Evolutionary conservation across 768 basidiomycete genomes (phyloP).

Genomic region (Tremella yokohamensis): DNA sequence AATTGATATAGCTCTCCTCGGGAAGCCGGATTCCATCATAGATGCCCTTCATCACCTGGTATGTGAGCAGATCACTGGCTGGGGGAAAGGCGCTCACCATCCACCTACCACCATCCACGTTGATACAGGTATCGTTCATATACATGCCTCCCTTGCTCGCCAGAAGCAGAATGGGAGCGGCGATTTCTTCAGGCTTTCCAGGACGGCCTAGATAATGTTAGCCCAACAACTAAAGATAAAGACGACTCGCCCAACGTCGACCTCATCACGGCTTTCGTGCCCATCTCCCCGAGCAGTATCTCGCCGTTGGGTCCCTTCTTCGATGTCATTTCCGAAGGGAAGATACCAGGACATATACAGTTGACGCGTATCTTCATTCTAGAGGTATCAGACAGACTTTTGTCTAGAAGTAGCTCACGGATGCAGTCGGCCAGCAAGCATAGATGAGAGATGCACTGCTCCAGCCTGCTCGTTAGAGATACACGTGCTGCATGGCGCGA

Average conservation of each 20-base stretch:
- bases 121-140: constrained; percentile 32
- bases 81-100: background rate
- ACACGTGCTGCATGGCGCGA: background rate
- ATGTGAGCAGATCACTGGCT: background rate
- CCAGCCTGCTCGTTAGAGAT: background rate
- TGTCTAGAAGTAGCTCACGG: constrained; percentile 13
- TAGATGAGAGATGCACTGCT: constrained; percentile 17
- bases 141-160: constrained; percentile 29
- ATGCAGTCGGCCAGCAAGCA: constrained; percentile 21
- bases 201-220: constrained; percentile 17
- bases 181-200: constrained; percentile 34
- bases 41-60: constrained; percentile 23
- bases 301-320: constrained; percentile 12
- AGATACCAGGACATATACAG: constrained; percentile 35
- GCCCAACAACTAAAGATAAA: background rate
- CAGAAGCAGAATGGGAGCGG: constrained; percentile 30
- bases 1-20: constrained; percentile 17
- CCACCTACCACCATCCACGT: constrained; percentile 19
- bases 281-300: constrained; percentile 15
- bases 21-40: constrained; percentile 30
- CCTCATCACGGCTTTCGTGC: constrained; percentile 20
- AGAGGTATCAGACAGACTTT: background rate
- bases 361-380: constrained; percentile 42
- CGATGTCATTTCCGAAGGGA: constrained; percentile 36
- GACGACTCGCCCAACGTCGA: background rate